phyloP scores from a whole-genome alignment of 2,329 filamentous ascomycete species.

The Aspergillus sojae region DNA sequence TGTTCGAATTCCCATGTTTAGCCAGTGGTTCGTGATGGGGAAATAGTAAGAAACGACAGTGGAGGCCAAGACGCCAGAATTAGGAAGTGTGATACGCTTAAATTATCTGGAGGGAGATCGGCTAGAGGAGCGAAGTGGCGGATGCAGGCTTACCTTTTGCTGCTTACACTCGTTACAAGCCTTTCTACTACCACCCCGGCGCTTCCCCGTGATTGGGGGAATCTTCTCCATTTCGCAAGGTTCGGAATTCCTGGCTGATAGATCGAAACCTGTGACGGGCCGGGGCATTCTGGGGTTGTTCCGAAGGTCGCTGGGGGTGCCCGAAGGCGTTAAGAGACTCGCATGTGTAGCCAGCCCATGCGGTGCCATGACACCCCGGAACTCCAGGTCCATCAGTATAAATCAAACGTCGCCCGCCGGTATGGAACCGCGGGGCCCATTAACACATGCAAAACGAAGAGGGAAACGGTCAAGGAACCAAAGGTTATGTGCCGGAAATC shows the following conservation, averaged over 20 bases:
- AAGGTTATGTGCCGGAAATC: constrained; percentile 41
- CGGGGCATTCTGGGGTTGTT: constrained; percentile 34
- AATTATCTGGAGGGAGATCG: constrained; percentile 6
- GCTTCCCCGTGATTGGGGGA: constrained; percentile 52
- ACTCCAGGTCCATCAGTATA: constrained; percentile 40
- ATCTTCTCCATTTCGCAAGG: constrained; percentile 43
- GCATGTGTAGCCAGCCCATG: constrained; percentile 33
- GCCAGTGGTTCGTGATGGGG: constrained; percentile 11
- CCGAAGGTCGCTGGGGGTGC: constrained; percentile 37
- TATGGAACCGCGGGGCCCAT: constrained; percentile 31
- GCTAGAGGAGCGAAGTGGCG: constrained; percentile 10
- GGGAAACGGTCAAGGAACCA: constrained; percentile 25
- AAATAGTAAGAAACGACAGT: neutral
- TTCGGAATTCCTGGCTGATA: constrained; percentile 35
- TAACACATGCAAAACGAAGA: constrained; percentile 26
- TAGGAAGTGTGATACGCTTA: constrained; percentile 3
- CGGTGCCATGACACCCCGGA: constrained; percentile 37
- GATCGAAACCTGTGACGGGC: constrained; percentile 33
- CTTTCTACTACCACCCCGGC: constrained; percentile 47
- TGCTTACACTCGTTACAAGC: constrained; percentile 70
- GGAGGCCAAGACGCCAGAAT: constrained; percentile 2
- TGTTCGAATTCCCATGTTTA: constrained; percentile 14
- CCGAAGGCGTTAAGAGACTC: constrained; percentile 32
- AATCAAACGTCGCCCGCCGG: constrained; percentile 27
- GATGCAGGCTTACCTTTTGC: constrained; percentile 60